These are phyloP conservation scores for Carex pumila DNA, from an alignment of 176 grass and related monocot genomes.

Conservation along the genomic window DNA sequence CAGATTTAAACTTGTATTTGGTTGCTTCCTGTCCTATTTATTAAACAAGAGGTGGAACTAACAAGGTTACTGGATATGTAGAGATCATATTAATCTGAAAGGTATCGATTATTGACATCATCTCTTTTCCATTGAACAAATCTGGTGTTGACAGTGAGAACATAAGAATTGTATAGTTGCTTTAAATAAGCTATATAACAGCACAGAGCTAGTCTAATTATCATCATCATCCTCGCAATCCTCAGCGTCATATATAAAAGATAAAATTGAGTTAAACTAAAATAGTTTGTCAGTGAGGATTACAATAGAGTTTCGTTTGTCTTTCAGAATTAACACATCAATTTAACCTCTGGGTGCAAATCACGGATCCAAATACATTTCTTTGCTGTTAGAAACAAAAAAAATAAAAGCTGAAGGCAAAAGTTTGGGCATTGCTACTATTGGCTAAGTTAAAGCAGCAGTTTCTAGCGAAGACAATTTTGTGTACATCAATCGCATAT, in stretches of 20 bases:
- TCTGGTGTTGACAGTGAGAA: not conserved
- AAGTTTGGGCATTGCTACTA: not conserved
- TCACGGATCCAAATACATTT: not conserved
- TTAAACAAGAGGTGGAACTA: not conserved
- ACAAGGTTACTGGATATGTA: not conserved
- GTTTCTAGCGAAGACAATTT: not conserved
- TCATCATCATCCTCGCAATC: not conserved
- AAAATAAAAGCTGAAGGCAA: not conserved
- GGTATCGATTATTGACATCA: not conserved
- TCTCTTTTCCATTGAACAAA: not conserved
- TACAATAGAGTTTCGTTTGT: not conserved
- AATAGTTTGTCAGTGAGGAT: not conserved
- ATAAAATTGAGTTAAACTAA: not conserved
- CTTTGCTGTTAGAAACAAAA: not conserved
- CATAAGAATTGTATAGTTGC: not conserved
- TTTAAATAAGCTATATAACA: not conserved
- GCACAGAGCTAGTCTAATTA: not conserved
- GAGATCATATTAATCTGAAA: not conserved
- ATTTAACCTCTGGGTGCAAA: not conserved
- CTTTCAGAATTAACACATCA: not conserved
- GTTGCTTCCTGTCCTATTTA: not conserved
- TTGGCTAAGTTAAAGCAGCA: not conserved
- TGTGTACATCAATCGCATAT: not conserved
- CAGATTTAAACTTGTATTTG: not conserved
- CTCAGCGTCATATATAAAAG: not conserved